Evolutionary conservation across 331 rosid species (phyloP).

Genomic region (Saraca asoca): DNA sequence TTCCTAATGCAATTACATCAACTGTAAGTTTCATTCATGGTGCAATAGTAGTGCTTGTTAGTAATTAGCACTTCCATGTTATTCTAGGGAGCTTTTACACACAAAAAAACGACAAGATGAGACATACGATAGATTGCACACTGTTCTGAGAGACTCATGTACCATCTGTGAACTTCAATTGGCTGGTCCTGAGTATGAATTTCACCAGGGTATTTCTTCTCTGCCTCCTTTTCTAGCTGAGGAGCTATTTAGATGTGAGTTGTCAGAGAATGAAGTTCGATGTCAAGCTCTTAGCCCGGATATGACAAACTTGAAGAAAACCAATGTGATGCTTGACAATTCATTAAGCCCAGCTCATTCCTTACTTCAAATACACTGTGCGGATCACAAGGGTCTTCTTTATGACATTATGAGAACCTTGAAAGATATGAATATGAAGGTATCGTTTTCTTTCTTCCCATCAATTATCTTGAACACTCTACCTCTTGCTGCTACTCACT

Average conservation of each 20-base stretch:
- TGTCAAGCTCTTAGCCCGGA: conserved; percentile 73
- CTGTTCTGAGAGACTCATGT: conserved; percentile 62
- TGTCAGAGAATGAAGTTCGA: conserved; percentile 50
- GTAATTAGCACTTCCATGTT: conserved; percentile 24
- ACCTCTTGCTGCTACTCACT: conserved; percentile 11
- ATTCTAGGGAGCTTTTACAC: conserved; percentile 66
- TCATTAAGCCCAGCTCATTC: conserved; percentile 76
- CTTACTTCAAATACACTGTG: conserved; percentile 64
- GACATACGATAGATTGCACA: conserved; percentile 50
- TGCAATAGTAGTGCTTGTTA: background rate
- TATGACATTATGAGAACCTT: conserved; percentile 77
- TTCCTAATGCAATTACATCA: conserved; percentile 3
- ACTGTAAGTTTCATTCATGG: conserved; percentile 10
- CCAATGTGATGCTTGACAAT: conserved; percentile 61
- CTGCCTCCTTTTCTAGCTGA: conserved; percentile 53
- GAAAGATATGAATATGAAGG: conserved; percentile 71
- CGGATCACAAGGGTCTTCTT: conserved; percentile 76
- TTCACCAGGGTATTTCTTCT: conserved; percentile 54
- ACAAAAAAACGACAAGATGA: conserved; percentile 63
- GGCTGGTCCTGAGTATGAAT: conserved; percentile 61
- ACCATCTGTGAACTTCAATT: conserved; percentile 67
- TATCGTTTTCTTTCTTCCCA: conserved; percentile 36
- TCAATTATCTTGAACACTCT: background rate
- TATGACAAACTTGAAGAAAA: conserved; percentile 62
- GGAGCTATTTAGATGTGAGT: conserved; percentile 62